Evolutionary conservation across 768 basidiomycete species (phyloP), one percentile per base, ranked within the genome.

Genomic region (Leccinum barrowsii): DNA sequence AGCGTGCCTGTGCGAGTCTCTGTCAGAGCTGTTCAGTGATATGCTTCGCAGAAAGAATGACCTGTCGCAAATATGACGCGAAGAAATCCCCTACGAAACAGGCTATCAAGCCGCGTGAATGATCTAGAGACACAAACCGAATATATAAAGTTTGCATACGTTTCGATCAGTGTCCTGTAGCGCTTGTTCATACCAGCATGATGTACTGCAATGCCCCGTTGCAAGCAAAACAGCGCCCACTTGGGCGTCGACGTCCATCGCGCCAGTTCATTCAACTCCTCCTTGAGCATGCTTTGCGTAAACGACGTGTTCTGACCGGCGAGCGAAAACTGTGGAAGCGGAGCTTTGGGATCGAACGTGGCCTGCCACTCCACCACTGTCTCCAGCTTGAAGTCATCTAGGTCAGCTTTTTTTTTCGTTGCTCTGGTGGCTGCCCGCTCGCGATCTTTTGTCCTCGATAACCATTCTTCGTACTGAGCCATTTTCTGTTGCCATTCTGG

Each of bases 21-120:
- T 8, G 13, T 63, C 24, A 60, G 42, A 56, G 12, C 4, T 15
- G 7, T 51, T 62, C 10, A 21, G 24, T 55, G 26, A 17, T 32
- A 52, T 30, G 10, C 0, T 4, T 19, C 3, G 3, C 55, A 28
- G 7, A 50, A 15, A 13, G 32, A 52, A 67, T 17, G 52, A 82
- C 84, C 82, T 56, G 87, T 89, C 10, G 88, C 82, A 59, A 90
- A 81, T 32, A 89, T 76, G 6, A 90, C 83, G 19, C 83, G 81
- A 47, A 90, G 59, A 59, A 82, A 85, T 2, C 86, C 85, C 28
- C 75, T 73, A 21, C 87, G 80, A 69, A 87, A 89, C 47, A 86
- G 68, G 59, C 57, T 26, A 19, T 48, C 10, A 58, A 24, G 47
- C 3, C 6, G 12, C 54, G n/a, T 60, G 24, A 61, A 42, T 35